Evolutionary conservation across 2,329 filamentous ascomycete species (phyloP).

Genomic region (Colletotrichum somersetense): DNA sequence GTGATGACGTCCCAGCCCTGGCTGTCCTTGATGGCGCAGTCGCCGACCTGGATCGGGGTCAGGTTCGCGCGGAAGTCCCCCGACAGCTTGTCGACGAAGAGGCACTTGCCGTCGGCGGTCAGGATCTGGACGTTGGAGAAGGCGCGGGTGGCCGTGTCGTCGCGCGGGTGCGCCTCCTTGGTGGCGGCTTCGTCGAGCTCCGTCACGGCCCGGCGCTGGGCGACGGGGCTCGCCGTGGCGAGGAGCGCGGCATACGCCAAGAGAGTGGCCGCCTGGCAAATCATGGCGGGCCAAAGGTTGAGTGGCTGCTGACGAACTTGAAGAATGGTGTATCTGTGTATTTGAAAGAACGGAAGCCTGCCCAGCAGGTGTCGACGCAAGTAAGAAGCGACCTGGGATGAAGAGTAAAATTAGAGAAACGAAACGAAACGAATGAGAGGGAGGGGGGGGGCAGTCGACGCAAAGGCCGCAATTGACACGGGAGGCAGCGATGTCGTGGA

Average conservation of each 20-base stretch:
- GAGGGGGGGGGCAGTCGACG: conserved; percentile 28
- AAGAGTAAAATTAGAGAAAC: conserved; percentile 13
- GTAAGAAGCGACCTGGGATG: conserved; percentile 38
- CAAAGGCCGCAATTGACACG: conserved; percentile 37
- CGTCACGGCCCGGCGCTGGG: conserved; percentile 53
- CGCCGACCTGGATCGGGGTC: conserved; percentile 59
- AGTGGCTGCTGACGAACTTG: not conserved
- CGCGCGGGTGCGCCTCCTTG: conserved; percentile 60
- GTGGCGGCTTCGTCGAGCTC: conserved; percentile 58
- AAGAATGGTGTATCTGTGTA: not conserved
- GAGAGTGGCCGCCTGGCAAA: conserved; percentile 44
- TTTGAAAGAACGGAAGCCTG: conserved; percentile 44
- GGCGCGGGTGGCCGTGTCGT: conserved; percentile 58
- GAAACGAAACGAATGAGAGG: conserved; percentile 43
- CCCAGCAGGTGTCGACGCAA: conserved; percentile 47
- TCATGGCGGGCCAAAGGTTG: conserved; percentile 40
- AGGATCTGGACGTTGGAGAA: conserved; percentile 60
- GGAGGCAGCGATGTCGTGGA: conserved; percentile 14
- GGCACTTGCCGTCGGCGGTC: conserved; percentile 59
- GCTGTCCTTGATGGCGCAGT: conserved; percentile 57
- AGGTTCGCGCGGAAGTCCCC: conserved; percentile 63
- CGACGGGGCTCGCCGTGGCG: conserved; percentile 46
- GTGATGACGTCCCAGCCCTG: conserved; percentile 64
- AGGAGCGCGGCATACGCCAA: conserved; percentile 47
- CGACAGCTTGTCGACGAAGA: conserved; percentile 61